phyloP scores from a whole-genome alignment of 345 rosid genomes.

The Syzygium aromaticum region DNA sequence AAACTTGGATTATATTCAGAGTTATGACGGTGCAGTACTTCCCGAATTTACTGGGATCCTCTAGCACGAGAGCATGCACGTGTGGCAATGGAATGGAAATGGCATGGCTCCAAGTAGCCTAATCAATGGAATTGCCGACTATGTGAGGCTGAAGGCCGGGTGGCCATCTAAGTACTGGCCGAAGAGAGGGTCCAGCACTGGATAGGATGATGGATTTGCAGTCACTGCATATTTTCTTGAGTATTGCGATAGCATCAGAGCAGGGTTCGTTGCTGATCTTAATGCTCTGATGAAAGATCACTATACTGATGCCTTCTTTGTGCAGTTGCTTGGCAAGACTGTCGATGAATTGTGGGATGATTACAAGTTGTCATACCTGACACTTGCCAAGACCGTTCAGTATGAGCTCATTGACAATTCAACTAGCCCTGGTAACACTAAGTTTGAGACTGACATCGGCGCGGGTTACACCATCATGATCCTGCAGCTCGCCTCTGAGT shows the following conservation, averaged over 20 bases:
- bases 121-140: background rate
- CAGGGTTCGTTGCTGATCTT: background rate
- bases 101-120: background rate
- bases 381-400: background rate
- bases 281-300: background rate
- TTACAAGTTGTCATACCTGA: background rate
- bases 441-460: background rate
- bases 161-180: background rate
- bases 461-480: background rate
- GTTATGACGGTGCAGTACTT: background rate
- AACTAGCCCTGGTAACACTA: background rate
- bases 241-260: background rate
- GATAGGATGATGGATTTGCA: background rate
- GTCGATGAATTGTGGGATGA: constrained; percentile 1
- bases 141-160: background rate
- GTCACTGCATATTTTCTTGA: background rate
- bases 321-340: background rate
- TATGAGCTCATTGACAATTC: background rate
- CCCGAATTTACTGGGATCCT: background rate
- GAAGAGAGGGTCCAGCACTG: background rate
- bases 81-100: background rate
- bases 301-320: background rate
- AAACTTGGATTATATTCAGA: background rate
- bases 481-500: background rate
- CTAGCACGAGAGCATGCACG: background rate